A percentile compares a stretch with the other conserved stretches of the same genome.
These are phyloP conservation scores for Starmera pachycereana DNA, from an alignment of 805 yeast genomes.

Conservation along the genomic window DNA sequence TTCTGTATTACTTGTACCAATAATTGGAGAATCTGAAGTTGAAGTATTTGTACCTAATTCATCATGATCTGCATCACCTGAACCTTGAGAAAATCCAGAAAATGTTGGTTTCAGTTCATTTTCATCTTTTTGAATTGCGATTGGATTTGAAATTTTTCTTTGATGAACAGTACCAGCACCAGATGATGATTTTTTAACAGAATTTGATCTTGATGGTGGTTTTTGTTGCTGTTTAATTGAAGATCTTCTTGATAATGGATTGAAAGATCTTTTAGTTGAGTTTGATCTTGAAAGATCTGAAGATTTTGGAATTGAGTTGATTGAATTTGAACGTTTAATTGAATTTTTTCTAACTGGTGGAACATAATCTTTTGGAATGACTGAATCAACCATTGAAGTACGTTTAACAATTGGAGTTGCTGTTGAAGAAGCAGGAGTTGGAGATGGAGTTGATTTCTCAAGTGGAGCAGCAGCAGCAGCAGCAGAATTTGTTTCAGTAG, in stretches of 20 bases:
- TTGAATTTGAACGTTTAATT: neutral
- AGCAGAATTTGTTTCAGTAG: slow-evolving; percentile 2
- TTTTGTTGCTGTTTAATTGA: neutral
- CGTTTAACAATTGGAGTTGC: neutral
- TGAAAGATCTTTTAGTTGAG: neutral
- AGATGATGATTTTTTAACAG: neutral
- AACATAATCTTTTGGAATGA: slow-evolving; percentile 3
- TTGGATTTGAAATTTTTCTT: too few relatives aligned
- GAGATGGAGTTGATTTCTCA: neutral
- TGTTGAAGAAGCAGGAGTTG: neutral
- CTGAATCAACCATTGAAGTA: slow-evolving; percentile 5
- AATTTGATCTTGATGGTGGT: slow-evolving; percentile 1
- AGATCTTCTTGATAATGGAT: too few relatives aligned
- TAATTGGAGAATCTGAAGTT: slow-evolving; percentile 3
- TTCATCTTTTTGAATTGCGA: neutral
- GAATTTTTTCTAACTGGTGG: neutral
- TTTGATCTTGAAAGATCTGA: neutral
- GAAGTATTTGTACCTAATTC: slow-evolving; percentile 1
- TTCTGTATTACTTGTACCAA: slow-evolving; percentile 3
- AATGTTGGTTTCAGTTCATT: slow-evolving; percentile 24
- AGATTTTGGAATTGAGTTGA: neutral
- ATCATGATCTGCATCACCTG: slow-evolving; percentile 19
- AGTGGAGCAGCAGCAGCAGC: slow-evolving; percentile 4
- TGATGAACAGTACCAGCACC: neutral
- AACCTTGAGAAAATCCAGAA: slow-evolving; percentile 37